Evolutionary conservation across 1,139 yeast species (phyloP).

Genomic region (Geotrichum restrictum): DNA sequence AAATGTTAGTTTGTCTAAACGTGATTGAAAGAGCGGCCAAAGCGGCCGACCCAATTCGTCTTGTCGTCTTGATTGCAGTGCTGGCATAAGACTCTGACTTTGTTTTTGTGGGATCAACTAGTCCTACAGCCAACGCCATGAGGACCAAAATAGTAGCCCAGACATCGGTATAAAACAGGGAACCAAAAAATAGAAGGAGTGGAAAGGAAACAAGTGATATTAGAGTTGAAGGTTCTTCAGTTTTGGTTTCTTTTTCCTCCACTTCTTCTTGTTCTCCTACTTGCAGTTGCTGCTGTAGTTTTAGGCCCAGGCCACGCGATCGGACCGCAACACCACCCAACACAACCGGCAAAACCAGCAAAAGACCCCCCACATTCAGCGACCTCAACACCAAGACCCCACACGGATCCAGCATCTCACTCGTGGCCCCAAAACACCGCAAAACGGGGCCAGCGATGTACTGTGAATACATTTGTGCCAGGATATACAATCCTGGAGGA

Average conservation of each 20-base stretch:
- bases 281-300: too few species aligned
- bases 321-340: slow-evolving; percentile 27
- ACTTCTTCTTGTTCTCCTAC: too few species aligned
- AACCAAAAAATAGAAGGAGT: slow-evolving; percentile 64
- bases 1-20: slow-evolving; percentile 85
- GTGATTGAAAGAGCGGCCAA: slow-evolving; percentile 42
- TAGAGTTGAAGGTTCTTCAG: slow-evolving; percentile 44
- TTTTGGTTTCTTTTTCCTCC: too few species aligned
- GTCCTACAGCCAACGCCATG: slow-evolving; percentile 45
- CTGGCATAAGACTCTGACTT: slow-evolving; percentile 6
- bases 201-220: slow-evolving; percentile 50
- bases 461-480: slow-evolving; percentile 55
- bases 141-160: slow-evolving; percentile 78
- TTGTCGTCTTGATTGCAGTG: not conserved
- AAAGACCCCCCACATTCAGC: slow-evolving; percentile 62
- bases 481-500: slow-evolving; percentile 84
- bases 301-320: too few species aligned
- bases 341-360: slow-evolving; percentile 49
- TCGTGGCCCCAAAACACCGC: not conserved
- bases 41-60: slow-evolving; percentile 25
- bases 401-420: slow-evolving; percentile 20
- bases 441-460: slow-evolving; percentile 2
- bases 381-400: slow-evolving; percentile 50
- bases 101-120: slow-evolving; percentile 2
- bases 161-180: slow-evolving; percentile 84